A percentile compares a stretch with the other conserved stretches of the same genome.
Evolutionary conservation across 352 stramenopile genomes (phyloP).

Genomic region (Globisporangium sylvaticum): DNA sequence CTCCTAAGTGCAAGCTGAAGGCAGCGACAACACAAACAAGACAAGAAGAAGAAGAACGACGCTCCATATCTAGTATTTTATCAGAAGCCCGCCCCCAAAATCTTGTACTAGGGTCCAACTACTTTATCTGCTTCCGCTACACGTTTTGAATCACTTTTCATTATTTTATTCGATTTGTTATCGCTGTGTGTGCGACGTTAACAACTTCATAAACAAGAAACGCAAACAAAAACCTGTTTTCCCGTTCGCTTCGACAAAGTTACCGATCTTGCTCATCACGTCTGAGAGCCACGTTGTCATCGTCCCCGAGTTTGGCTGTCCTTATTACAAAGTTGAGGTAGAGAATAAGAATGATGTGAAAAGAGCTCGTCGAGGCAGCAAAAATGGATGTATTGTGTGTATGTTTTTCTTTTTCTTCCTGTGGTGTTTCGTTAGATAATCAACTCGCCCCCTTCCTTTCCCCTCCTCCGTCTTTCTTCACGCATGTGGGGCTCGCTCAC

Average conservation of each 20-base stretch:
- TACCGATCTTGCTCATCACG: not conserved
- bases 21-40: not conserved
- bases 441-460: not conserved
- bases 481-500: not conserved
- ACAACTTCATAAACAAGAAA: not conserved
- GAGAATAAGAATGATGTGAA: not conserved
- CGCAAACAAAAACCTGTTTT: not conserved
- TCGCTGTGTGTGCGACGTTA: not conserved
- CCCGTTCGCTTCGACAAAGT: not conserved
- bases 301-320: too few species aligned
- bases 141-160: conserved; percentile 4
- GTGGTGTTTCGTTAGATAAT: not conserved
- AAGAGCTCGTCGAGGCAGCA: not conserved
- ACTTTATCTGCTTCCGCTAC: not conserved
- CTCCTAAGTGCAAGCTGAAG: conserved; percentile 15
- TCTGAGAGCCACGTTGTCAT: too few species aligned
- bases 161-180: conserved; percentile 5
- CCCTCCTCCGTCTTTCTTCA: not conserved
- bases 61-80: conserved; percentile 13
- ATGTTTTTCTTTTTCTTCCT: not conserved
- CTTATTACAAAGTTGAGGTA: too few species aligned
- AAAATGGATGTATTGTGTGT: not conserved
- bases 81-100: conserved; percentile 1
- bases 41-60: not conserved
- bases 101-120: not conserved